phyloP scores from a whole-genome alignment of 495 filamentous ascomycete genomes.

The Parathielavia appendiculata region DNA sequence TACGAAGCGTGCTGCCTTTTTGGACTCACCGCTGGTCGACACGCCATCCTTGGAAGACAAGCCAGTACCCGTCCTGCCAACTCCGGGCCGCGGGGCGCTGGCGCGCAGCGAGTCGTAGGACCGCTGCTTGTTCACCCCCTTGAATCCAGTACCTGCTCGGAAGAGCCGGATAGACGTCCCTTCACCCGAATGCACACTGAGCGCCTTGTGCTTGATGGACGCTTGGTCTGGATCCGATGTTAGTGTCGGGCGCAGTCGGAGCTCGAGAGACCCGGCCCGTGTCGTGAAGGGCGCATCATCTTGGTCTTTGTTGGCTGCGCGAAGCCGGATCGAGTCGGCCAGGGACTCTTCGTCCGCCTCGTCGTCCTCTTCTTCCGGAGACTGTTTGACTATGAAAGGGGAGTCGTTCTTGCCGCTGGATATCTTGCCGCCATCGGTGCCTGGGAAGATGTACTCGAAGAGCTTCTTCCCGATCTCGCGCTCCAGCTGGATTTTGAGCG shows the following conservation, averaged over 20 bases:
- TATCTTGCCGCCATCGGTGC: constrained; percentile 52
- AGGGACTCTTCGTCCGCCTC: constrained; percentile 44
- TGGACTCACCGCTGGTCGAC: constrained; percentile 42
- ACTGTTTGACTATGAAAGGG: constrained; percentile 78
- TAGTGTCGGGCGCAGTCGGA: constrained; percentile 73
- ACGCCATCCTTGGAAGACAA: constrained; percentile 41
- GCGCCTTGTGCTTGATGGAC: constrained; percentile 46
- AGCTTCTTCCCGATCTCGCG: constrained; percentile 87
- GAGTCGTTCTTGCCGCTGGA: constrained; percentile 54
- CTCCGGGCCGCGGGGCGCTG: constrained; percentile 42
- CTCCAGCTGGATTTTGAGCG: constrained; percentile 90
- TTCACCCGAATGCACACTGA: constrained; percentile 45
- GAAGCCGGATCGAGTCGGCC: constrained; percentile 32
- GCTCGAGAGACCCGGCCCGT: constrained; percentile 63
- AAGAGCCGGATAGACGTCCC: constrained; percentile 52
- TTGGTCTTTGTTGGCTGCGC: constrained; percentile 31
- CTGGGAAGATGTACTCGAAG: constrained; percentile 97
- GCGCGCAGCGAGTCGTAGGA: constrained; percentile 62
- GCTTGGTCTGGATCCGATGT: constrained; percentile 50
- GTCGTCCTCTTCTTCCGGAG: constrained; percentile 61
- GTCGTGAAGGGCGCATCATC: constrained; percentile 41
- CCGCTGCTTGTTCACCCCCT: constrained; percentile 52
- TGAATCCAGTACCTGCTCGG: constrained; percentile 38
- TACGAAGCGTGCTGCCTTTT: constrained; percentile 46
- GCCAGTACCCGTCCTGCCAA: constrained; percentile 48